These are phyloP conservation scores for Rhinocladiella similis DNA, from an alignment of 2,329 filamentous ascomycete genomes.

Conservation along the genomic window DNA sequence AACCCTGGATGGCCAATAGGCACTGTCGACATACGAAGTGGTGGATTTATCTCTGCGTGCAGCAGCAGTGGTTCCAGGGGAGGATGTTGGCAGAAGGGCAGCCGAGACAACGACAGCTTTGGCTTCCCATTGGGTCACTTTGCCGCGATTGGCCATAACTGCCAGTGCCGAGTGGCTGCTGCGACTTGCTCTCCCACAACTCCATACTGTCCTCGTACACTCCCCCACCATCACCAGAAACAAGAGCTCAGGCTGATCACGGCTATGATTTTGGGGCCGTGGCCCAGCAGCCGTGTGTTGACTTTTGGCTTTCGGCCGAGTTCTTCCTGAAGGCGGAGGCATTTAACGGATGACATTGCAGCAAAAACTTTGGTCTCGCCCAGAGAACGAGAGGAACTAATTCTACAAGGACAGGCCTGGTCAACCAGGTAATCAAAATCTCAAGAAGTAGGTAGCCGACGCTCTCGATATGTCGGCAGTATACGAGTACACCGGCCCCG, in stretches of 20 bases:
- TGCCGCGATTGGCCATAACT: background rate
- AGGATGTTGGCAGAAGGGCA: background rate
- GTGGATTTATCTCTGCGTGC: background rate
- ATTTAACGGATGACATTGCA: background rate
- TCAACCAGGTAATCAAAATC: background rate
- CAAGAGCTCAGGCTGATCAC: background rate
- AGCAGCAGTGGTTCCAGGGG: background rate
- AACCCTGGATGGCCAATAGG: background rate
- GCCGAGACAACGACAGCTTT: background rate
- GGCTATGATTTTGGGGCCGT: background rate
- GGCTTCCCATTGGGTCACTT: background rate
- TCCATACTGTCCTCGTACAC: background rate
- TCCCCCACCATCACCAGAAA: background rate
- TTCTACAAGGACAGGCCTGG: background rate
- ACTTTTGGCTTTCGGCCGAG: background rate
- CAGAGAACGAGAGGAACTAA: background rate
- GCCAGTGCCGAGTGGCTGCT: background rate
- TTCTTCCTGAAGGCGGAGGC: background rate
- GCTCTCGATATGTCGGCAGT: background rate
- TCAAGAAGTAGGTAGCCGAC: background rate
- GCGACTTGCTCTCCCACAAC: background rate
- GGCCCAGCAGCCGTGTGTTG: background rate
- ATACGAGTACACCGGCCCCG: slow-evolving; percentile 16
- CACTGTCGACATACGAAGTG: background rate
- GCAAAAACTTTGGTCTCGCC: background rate